A percentile compares a stretch with the other conserved stretches of the same genome.
These are phyloP conservation scores for Tetrahymena borealis DNA, from an alignment of 73 alveolate genomes.

Conservation along the genomic window DNA sequence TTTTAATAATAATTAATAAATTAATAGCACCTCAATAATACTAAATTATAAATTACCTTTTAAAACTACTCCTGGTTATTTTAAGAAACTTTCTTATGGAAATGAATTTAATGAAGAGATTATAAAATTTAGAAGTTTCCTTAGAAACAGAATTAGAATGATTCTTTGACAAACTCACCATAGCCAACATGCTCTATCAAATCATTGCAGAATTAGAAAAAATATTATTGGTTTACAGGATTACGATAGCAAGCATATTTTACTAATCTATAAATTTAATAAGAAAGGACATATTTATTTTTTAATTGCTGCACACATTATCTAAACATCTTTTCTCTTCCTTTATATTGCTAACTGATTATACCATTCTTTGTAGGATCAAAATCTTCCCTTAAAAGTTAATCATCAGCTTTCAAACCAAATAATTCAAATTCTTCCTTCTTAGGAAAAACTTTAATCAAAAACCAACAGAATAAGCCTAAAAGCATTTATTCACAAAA, in stretches of 20 bases:
- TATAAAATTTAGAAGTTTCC: conserved; percentile 24
- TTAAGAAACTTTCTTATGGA: background rate
- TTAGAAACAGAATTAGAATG: background rate
- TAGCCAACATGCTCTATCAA: conserved; percentile 29
- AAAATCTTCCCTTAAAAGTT: background rate
- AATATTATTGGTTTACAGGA: background rate
- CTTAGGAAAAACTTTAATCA: conserved; percentile 18
- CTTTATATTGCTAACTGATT: background rate
- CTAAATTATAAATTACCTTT: background rate
- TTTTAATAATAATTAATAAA: background rate
- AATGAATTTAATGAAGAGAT: conserved; percentile 4
- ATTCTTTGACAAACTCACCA: conserved; percentile 22
- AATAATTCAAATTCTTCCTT: conserved; percentile 17
- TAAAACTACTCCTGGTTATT: background rate
- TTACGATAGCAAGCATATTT: background rate
- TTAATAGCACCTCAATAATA: background rate
- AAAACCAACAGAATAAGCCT: conserved; percentile 32
- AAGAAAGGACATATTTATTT: conserved; percentile 13
- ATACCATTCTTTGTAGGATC: background rate
- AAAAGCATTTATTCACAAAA: conserved; percentile 13
- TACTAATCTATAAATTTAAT: background rate
- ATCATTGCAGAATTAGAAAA: background rate
- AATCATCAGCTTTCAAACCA: conserved; percentile 22
- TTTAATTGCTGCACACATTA: background rate
- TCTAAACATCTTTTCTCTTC: background rate